Evolutionary conservation across 345 rosid genomes (phyloP), one percentile per base, ranked within the genome.

Genomic region (Linum trigynum): DNA sequence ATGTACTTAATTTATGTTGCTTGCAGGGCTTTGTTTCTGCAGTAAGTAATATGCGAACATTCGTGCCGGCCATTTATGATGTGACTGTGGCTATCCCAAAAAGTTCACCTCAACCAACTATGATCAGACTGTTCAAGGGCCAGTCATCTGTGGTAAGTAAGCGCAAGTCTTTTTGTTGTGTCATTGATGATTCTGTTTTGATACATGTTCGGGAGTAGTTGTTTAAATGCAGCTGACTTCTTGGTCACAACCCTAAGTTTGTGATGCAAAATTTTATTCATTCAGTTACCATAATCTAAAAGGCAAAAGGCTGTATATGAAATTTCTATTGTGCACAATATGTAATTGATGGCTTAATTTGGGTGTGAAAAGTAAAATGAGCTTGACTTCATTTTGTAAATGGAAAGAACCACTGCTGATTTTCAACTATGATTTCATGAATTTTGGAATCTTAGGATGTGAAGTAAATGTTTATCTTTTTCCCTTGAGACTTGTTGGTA

Each of bases 31-130:
- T 62, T 62, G 65, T 62, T 62, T 39, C 65, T 10, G 65, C 65
- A 39, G 65, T 62, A n/a, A 62, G 50, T 62, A 62, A 62, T 14
- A 62, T 62, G 65, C 65, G 65, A 6, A 38, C 65, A n/a, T 62
- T 62, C 17, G 35, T 62, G 17, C 65, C 65, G 39, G 65, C 65
- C 45, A 62, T 62, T 39, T 62, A 62, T n/a, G 65, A 62, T n/a
- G 50, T 62, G 15, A 62, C 65, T 9, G 50, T 62, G 50, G 65
- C 48, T 38, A 40, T 62, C 35, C 65, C 65, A 2, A 39, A 62
- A 62, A 39, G 51, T 16, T 62, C 65, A 62, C 65, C 65, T 39
- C 65, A 62, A 23, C 65, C 65, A 38, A 62, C 65, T 2, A 62
- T 62, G 16, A 16, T 62, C 50, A 39, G 65, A 62, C 50, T 62